Evolutionary conservation across 1,284 basidiomycete genomes (phyloP), one percentile per base, ranked within the genome.

Genomic region (Rhizopogon hawkerae): DNA sequence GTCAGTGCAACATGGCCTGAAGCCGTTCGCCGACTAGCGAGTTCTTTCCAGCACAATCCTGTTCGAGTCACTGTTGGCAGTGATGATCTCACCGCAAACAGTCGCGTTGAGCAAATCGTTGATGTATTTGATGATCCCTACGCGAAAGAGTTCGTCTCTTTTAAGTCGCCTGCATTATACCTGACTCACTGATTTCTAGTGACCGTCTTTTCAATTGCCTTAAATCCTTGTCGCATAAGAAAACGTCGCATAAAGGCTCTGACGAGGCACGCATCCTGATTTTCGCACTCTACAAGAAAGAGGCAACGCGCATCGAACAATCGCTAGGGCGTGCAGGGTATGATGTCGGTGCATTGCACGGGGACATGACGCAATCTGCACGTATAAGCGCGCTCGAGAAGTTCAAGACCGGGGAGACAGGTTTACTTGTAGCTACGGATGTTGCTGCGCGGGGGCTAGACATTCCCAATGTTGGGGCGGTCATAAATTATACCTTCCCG

Each of bases 1-100:
- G 89, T 98, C 72, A 96, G 92, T 51, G 95, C 95, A 5, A 99
- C 95, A 2, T 99, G 95, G 95, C 95, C 95, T 0, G 92, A 95
- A 56, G 85, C 89, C 2, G 94, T 99, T n/a, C 80, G 95, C 51
- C 77, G 88, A 52, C 76, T 99, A n/a, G 96, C 96, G 0, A 79
- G 83, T 59, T 84, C 92, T 5, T 98, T 98, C 71, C 87, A 91
- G 69, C 77, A 78, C 48, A 72, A 89, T 54, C 92, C 95, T 3
- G 78, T 97, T 14, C 79, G 92, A 38, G 88, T 98, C 34, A 97
- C 93, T 0, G 93, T 99, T 26, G 95, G 95, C 3, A 90, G 86
- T 54, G 96, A 98, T 57, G 94, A 98, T 63, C 76, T 98, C 46
- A 89, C 87, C 2, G 96, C 96, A 26, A 98, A 98, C 68, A 89